These are phyloP conservation scores for Cyathus striatus DNA, from an alignment of 768 basidiomycete genomes.

Conservation along the genomic window DNA sequence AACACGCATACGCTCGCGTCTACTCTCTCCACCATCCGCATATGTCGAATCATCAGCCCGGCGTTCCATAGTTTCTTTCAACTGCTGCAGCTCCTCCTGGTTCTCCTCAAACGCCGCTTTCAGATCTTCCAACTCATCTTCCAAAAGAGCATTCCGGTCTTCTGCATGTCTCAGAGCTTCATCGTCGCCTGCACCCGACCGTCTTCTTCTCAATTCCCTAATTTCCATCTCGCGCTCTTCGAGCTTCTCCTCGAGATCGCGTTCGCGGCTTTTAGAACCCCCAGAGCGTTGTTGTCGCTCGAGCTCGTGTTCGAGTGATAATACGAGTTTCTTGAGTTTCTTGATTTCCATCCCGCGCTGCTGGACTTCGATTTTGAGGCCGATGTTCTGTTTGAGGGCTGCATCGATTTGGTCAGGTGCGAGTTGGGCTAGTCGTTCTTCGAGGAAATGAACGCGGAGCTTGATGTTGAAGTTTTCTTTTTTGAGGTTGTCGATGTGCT, in stretches of 20 bases:
- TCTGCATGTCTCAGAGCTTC: constrained; percentile 52
- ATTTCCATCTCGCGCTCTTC: constrained; percentile 71
- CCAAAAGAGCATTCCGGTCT: constrained; percentile 59
- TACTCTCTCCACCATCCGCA: constrained; percentile 33
- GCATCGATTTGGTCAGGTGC: constrained; percentile 92
- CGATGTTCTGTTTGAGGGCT: constrained; percentile 88
- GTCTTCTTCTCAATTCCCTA: constrained; percentile 56
- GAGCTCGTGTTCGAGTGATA: constrained; percentile 79
- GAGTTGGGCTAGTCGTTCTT: constrained; percentile 85
- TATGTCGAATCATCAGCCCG: constrained; percentile 36
- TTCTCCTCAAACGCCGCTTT: constrained; percentile 74
- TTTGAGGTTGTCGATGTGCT: constrained; percentile 95
- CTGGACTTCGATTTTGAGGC: constrained; percentile 88
- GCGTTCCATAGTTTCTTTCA: constrained; percentile 64
- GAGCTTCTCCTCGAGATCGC: constrained; percentile 73
- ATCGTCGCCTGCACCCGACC: constrained; percentile 36
- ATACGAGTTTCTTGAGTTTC: constrained; percentile 83
- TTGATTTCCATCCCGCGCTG: constrained; percentile 88
- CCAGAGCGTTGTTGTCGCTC: constrained; percentile 58
- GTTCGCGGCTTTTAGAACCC: constrained; percentile 46
- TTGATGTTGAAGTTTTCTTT: constrained; percentile 98
- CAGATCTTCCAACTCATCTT: constrained; percentile 69
- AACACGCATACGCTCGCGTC: constrained; percentile 39
- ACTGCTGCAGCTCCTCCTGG: constrained; percentile 73
- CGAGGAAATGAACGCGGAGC: constrained; percentile 91